These are phyloP conservation scores for Baudoinia panamericana DNA, from an alignment of 495 filamentous ascomycete species.

Conservation along the genomic window DNA sequence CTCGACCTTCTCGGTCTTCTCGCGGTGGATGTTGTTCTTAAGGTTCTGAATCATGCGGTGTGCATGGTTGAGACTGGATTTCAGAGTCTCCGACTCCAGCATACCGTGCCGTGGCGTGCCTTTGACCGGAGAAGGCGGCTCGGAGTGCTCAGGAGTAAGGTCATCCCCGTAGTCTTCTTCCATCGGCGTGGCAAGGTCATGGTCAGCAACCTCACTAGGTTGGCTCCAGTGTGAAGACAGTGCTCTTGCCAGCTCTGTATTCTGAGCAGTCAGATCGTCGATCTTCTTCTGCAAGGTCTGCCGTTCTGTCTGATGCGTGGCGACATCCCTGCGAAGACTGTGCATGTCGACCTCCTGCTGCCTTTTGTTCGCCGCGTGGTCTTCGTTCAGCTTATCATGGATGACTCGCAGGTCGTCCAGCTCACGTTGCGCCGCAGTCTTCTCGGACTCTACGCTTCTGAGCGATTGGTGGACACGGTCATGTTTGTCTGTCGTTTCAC, in stretches of 20 bases:
- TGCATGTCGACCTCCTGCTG: constrained; percentile 80
- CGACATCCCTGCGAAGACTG: constrained; percentile 59
- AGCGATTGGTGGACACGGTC: constrained; percentile 62
- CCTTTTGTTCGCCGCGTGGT: constrained; percentile 59
- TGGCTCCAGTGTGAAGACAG: constrained; percentile 57
- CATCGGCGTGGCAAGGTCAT: constrained; percentile 45
- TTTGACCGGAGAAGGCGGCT: constrained; percentile 80
- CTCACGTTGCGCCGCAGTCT: constrained; percentile 61
- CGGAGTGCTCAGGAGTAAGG: constrained; percentile 75
- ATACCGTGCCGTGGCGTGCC: constrained; percentile 77
- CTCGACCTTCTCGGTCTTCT: constrained; percentile 96
- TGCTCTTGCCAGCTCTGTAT: constrained; percentile 74
- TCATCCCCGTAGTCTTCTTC: constrained; percentile 53
- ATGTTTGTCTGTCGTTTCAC: constrained; percentile 65
- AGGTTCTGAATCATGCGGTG: constrained; percentile 92
- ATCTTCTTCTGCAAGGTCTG: constrained; percentile 62
- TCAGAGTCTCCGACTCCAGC: constrained; percentile 85
- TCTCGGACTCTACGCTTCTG: constrained; percentile 56
- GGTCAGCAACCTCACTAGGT: constrained; percentile 42
- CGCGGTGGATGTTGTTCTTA: constrained; percentile 84
- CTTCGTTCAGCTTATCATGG: constrained; percentile 66
- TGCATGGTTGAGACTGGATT: constrained; percentile 84
- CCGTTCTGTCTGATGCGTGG: constrained; percentile 61
- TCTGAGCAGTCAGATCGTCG: constrained; percentile 73
- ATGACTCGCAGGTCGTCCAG: constrained; percentile 73